These are phyloP conservation scores for Grigorovia yakushimaensis DNA, from an alignment of 805 yeast genomes.

Conservation along the genomic window DNA sequence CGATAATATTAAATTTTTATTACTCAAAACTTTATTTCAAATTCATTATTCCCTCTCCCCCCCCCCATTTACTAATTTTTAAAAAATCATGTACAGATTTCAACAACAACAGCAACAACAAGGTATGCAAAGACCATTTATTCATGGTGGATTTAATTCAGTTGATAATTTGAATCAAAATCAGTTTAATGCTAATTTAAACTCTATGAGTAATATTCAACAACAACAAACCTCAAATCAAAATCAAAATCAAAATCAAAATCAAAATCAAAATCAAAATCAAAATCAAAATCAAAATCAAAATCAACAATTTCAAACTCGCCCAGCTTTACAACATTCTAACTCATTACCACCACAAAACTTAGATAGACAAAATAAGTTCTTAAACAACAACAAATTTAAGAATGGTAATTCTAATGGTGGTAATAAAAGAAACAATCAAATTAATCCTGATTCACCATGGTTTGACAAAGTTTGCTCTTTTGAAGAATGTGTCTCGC, in stretches of 20 bases:
- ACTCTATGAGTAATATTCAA: not conserved
- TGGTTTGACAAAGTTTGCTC: slow-evolving; percentile 42
- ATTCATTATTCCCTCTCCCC: too few relatives aligned
- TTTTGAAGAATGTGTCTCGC: slow-evolving; percentile 40
- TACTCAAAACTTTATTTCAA: too few relatives aligned
- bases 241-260: slow-evolving; percentile 7
- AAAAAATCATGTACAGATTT: slow-evolving; percentile 1
- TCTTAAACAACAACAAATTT: slow-evolving; percentile 6
- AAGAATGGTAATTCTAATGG: slow-evolving; percentile 5
- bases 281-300: slow-evolving; percentile 14
- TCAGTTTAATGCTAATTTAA: not conserved
- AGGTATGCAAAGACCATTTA: not conserved
- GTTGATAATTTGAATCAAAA: slow-evolving; percentile 1
- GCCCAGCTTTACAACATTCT: not conserved
- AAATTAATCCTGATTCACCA: slow-evolving; percentile 32
- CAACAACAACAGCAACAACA: slow-evolving; percentile 3
- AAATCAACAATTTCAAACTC: slow-evolving; percentile 5
- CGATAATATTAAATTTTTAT: too few relatives aligned
- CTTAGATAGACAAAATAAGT: slow-evolving; percentile 9
- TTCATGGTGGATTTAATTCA: not conserved
- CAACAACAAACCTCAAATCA: slow-evolving; percentile 4
- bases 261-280: slow-evolving; percentile 2
- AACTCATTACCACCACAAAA: not conserved
- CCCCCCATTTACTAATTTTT: not conserved
- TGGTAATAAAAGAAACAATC: slow-evolving; percentile 12